Base-by-base conservation (phyloP, 2,329 filamentous ascomycete species). In the Aschersonia sp. region DNA sequence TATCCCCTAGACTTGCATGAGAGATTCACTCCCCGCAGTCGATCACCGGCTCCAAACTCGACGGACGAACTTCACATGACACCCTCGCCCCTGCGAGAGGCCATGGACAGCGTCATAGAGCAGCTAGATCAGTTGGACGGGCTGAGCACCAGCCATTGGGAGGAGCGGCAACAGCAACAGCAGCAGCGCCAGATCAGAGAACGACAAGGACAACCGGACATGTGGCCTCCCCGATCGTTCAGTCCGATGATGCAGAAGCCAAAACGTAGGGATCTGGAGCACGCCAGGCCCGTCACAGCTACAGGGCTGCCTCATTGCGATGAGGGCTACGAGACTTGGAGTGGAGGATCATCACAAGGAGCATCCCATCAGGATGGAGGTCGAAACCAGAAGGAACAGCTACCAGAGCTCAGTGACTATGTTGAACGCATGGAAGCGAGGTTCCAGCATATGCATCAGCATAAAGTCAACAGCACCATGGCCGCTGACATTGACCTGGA, bases 91-190 rank as follows among this genome's bases (percentile, higher is more conserved):
- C 69, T 98, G 4, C 77, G 92, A 50, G 87, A 89, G 62, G 92
- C 92, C 1, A 98, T 98, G 88, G 90, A 97, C 59, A 90, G 94
- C 63, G 89, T 98, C 4, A 95, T 97, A 79, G 87, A 92, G 54
- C 94, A 92, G 48, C 66, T 98, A 42, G 83, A 94, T 59, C 88
- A 89, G 50, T 86, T 98, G 71, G 63, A 60, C 29, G 58, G 59
- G 6, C 48, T 62, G 0, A 57, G 83, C 14, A 71, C 82, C 55
- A 70, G 76, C 41, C 73, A 74, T 29, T 70, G 52, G 57, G 73
- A 76, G 35, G 40, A 48, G 31, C 41, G 35, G 8, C 41, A 43
- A 31, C 31, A 31, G 12, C 6, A n/a, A 10, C 42, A 41, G 9
- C 37, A 44, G 35, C 14, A 31, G 14, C 29, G 9, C 12, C 73